Conservation (phyloP, 495 filamentous ascomycete genomes). For the Penicillium robsamsonii region DNA sequence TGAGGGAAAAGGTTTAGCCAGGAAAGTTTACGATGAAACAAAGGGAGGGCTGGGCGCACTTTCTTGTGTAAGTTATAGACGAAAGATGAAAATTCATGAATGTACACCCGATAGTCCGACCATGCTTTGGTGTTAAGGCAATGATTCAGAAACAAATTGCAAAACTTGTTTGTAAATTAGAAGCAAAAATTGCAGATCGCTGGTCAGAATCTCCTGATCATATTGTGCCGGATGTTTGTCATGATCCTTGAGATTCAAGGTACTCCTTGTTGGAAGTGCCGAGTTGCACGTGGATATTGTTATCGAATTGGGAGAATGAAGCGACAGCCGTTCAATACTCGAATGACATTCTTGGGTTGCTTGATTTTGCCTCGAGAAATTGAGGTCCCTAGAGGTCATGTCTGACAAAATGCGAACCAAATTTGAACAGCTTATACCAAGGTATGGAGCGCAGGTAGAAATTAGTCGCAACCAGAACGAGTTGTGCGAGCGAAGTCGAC, state of each 20-base stretch:
- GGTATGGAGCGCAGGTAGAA: slow-evolving; percentile 19
- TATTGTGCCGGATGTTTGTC: not conserved
- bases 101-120: too few species aligned
- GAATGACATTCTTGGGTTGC: not conserved
- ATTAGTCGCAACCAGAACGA: slow-evolving; percentile 22
- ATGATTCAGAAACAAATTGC: not conserved
- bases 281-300: not conserved
- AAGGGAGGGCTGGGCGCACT: too few species aligned
- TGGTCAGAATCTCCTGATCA: not conserved
- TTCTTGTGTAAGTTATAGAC: too few species aligned
- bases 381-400: not conserved
- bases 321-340: not conserved
- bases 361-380: not conserved
- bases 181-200: not conserved
- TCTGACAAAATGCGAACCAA: slow-evolving; percentile 5
- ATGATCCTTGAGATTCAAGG: not conserved
- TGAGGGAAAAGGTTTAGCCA: too few species aligned
- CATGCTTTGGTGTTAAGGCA: not conserved
- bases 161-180: not conserved
- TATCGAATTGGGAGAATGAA: not conserved
- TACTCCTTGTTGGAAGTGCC: not conserved
- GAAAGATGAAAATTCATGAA: too few species aligned
- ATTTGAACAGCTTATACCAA: slow-evolving; percentile 14
- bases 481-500: slow-evolving; percentile 16
- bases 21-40: too few species aligned